Percentiles rank a stretch among this genome's conserved stretches.
Conservation (phyloP, 2,329 filamentous ascomycete genomes). For the Ophiostoma pallidulum region DNA sequence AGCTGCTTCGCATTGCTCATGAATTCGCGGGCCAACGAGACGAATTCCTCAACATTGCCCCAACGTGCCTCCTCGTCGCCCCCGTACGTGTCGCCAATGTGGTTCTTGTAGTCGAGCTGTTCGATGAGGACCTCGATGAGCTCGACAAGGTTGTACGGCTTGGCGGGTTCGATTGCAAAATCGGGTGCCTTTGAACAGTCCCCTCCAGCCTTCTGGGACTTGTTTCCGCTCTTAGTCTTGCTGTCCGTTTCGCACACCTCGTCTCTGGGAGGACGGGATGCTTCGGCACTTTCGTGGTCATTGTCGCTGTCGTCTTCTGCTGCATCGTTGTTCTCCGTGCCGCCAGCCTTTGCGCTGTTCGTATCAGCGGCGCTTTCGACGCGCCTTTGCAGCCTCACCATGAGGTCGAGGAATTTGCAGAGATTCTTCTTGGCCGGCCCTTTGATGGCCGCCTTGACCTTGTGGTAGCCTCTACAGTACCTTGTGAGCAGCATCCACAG, state of each 20-base stretch:
- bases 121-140: constrained; percentile 46
- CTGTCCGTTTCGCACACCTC: constrained; percentile 19
- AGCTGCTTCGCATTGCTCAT: constrained; percentile 30
- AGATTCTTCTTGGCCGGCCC: background rate
- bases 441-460: constrained; percentile 39
- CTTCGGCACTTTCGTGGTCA: no score
- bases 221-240: background rate
- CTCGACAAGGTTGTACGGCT: constrained; percentile 29
- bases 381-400: background rate
- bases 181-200: no score
- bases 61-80: constrained; percentile 72
- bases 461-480: constrained; percentile 42
- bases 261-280: no score
- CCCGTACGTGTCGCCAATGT: constrained; percentile 59
- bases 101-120: constrained; percentile 64
- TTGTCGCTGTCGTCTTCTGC: background rate
- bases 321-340: background rate
- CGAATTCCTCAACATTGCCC: constrained; percentile 85
- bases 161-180: background rate
- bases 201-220: background rate
- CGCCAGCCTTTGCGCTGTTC: background rate
- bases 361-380: background rate
- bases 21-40: constrained; percentile 69
- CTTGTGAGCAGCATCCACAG: constrained; percentile 64
- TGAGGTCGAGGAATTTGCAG: background rate